Conservation (phyloP, 768 basidiomycete genomes). For the Basidioascus undulatus region DNA sequence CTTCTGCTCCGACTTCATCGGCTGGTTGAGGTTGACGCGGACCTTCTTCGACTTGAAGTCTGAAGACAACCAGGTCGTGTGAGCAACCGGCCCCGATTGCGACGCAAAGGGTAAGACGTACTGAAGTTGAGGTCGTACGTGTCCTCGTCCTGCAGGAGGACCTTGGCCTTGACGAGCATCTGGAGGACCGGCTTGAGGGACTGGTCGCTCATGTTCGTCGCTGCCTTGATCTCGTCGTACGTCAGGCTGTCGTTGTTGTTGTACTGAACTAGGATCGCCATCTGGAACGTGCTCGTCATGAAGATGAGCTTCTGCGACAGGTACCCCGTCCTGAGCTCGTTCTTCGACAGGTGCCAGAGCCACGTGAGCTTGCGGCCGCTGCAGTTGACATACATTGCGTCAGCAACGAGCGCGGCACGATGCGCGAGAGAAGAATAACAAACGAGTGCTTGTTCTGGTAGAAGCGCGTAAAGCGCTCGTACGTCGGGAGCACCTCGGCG, state of each 20-base stretch:
- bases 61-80: neutral
- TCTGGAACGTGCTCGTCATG: constrained; percentile 85
- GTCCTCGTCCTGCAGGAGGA: constrained; percentile 74
- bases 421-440: neutral
- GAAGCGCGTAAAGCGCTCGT: constrained; percentile 76
- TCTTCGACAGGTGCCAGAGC: constrained; percentile 96
- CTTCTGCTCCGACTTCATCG: constrained; percentile 86
- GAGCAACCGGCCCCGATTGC: neutral
- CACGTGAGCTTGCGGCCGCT: constrained; percentile 78
- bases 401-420: neutral
- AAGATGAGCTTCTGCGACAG: constrained; percentile 84
- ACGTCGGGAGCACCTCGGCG: constrained; percentile 57
- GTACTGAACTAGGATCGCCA: constrained; percentile 81
- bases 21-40: constrained; percentile 24
- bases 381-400: too few species aligned
- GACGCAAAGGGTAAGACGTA: constrained; percentile 15
- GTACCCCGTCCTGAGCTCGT: constrained; percentile 83
- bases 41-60: constrained; percentile 19
- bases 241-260: constrained; percentile 74
- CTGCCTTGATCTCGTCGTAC: constrained; percentile 48
- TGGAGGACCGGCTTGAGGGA: constrained; percentile 37
- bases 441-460: constrained; percentile 73
- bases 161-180: constrained; percentile 63
- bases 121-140: constrained; percentile 81
- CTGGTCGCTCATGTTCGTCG: constrained; percentile 50